Evolutionary conservation across 1,139 yeast species (phyloP).

Genomic region (Taiozyma sp.): DNA sequence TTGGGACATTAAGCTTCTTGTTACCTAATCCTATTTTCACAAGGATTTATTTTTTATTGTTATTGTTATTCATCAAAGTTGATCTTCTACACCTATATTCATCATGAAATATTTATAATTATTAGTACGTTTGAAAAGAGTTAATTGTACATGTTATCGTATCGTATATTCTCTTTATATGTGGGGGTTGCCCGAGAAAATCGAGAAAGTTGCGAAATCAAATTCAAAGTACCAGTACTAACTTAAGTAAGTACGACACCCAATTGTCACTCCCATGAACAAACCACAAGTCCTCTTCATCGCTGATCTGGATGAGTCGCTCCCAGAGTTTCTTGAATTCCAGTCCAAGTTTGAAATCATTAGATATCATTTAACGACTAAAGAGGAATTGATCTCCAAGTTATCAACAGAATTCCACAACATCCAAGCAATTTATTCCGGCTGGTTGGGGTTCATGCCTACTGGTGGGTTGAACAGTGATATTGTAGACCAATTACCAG

Average conservation of each 20-base stretch:
- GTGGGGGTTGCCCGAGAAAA: too few species aligned
- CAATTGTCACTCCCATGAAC: neutral
- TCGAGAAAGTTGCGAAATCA: too few species aligned
- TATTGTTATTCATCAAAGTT: neutral
- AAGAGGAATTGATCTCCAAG: slow-evolving; percentile 35
- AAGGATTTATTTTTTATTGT: neutral
- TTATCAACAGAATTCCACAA: slow-evolving; percentile 32
- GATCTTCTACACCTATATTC: neutral
- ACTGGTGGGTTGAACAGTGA: slow-evolving; percentile 45
- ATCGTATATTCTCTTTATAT: too few species aligned
- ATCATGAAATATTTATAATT: neutral
- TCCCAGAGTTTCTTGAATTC: slow-evolving; percentile 27
- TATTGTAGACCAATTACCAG: slow-evolving; percentile 41
- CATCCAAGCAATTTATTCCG: slow-evolving; percentile 54
- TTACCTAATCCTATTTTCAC: too few species aligned
- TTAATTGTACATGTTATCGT: too few species aligned
- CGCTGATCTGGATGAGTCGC: slow-evolving; percentile 25
- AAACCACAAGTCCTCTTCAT: slow-evolving; percentile 20
- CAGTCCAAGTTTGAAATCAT: slow-evolving; percentile 39
- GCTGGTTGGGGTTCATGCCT: slow-evolving; percentile 50
- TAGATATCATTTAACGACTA: slow-evolving; percentile 36
- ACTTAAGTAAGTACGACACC: too few species aligned
- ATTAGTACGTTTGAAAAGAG: neutral
- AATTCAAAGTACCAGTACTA: too few species aligned
- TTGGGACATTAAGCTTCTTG: neutral